Evolutionary conservation across 1,284 basidiomycete genomes (phyloP).

Genomic region (Lignosus rhinocerotis): DNA sequence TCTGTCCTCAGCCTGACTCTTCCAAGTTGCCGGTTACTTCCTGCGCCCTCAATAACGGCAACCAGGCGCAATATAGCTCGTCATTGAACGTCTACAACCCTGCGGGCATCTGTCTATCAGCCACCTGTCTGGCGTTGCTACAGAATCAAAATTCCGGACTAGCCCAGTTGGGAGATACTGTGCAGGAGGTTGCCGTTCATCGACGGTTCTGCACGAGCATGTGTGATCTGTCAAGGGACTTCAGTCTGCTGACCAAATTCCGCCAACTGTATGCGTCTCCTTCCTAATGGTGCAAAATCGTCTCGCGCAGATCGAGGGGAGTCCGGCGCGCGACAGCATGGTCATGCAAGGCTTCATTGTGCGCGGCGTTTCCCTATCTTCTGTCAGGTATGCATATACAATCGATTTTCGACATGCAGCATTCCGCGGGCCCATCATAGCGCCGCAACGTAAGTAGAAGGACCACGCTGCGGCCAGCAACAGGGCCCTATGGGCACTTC

Average conservation of each 20-base stretch:
- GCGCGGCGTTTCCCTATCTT: conserved; percentile 2
- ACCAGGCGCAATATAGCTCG: neutral
- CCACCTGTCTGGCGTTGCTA: conserved; percentile 19
- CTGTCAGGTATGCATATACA: conserved; percentile 15
- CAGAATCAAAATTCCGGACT: conserved; percentile 15
- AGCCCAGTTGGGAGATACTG: conserved; percentile 10
- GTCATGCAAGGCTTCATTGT: neutral
- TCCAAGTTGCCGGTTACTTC: neutral
- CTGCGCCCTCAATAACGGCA: neutral
- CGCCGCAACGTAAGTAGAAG: neutral
- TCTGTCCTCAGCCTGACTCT: neutral
- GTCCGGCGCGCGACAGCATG: conserved; percentile 1
- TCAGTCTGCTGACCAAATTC: conserved; percentile 3
- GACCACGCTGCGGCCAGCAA: conserved; percentile 1
- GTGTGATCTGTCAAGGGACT: conserved; percentile 17
- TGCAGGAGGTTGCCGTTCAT: conserved; percentile 16
- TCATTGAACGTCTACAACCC: neutral
- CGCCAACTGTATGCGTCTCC: conserved; percentile 1
- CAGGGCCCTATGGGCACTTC: conserved; percentile 11
- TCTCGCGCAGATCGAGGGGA: neutral
- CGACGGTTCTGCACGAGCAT: conserved; percentile 7
- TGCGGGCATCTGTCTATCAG: conserved; percentile 16
- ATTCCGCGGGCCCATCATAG: conserved; percentile 9
- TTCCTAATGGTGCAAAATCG: neutral
- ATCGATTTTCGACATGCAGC: conserved; percentile 1